Evolutionary conservation across 345 rosid species (phyloP).

Genomic region (Acer saccharum): DNA sequence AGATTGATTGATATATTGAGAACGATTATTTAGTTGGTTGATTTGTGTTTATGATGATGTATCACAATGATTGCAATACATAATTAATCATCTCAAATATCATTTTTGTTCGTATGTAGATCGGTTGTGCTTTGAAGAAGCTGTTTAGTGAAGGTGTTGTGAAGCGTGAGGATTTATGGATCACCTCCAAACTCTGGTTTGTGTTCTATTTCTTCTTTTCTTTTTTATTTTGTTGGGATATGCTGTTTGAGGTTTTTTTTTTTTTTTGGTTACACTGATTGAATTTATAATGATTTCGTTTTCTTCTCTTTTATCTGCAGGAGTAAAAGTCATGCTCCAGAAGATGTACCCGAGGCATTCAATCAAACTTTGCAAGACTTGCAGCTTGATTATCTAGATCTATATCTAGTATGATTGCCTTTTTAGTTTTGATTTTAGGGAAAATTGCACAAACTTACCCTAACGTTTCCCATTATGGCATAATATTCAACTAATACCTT

Average conservation of each 20-base stretch:
- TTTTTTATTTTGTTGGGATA: not conserved
- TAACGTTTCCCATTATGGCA: no score
- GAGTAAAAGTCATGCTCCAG: constrained; percentile 48
- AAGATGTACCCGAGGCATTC: constrained; percentile 53
- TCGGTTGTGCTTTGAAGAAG: constrained; percentile 32
- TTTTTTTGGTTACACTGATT: no score
- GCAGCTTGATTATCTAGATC: constrained; percentile 56
- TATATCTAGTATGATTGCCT: constrained; percentile 43
- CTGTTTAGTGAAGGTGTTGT: constrained; percentile 33
- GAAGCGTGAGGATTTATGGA: constrained; percentile 38
- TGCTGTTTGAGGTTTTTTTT: not conserved
- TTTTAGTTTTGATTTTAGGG: not conserved
- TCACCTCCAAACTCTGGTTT: constrained; percentile 44
- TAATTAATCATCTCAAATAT: not conserved
- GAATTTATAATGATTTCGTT: not conserved
- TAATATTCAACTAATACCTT: no score
- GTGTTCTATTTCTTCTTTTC: constrained; percentile 2
- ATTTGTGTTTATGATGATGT: no score
- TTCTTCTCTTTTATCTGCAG: constrained; percentile 18
- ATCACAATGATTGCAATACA: no score
- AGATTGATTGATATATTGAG: no score
- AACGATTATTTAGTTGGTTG: no score
- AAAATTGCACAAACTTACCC: no score
- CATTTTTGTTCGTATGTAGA: constrained; percentile 13
- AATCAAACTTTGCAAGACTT: constrained; percentile 47